Base-by-base conservation (phyloP, 2,329 filamentous ascomycete species). In the Passalora sequoiae region DNA sequence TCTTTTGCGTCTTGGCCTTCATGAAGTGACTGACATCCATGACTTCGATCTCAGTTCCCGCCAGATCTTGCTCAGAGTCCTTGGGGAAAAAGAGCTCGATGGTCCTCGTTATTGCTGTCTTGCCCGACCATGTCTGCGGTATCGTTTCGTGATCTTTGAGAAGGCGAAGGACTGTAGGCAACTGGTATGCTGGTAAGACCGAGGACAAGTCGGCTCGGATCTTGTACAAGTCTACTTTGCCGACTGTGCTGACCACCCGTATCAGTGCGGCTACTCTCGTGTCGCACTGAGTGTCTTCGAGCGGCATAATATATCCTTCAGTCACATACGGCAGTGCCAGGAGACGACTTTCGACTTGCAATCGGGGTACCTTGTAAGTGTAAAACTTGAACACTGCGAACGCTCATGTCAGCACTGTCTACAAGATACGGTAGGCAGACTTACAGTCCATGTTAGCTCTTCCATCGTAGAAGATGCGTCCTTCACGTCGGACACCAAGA, bases 321-420 rank as follows among this genome's bases (percentile, higher is more conserved):
- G 19, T 12, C 7, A 38, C 12, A 27, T 38, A 38, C 28, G 22
- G 36, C 10, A 38, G 36, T 9, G 36, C 36, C 6, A 38, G 36
- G 9, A 38, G 36, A 38, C 20, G 20, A 17, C 28, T 38, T 15
- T 38, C 36, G 21, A 38, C 36, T 13, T 38, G 21, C 36, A 38
- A 27, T 16, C 36, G 36, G 4, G 36, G 36, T 15, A 38, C 36
- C n/a, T 38, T 38, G 22, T 38, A 38, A 3, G 36, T 38, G 36
- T 38, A 38, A 15, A 38, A 38, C 19, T 38, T 38, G 36, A 38
- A 38, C 36, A 38, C 36, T 38, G 25, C 36, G 21, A 25, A 25
- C 13, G 22, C 4, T 24, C 8, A 12, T 25, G 22, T 24, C 22
- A 38, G 20, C 17, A 27, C 17, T 12, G 6, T 38, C 20, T 25